Conservation (phyloP, 2,329 filamentous ascomycete species). For the Cladosporium sp. region DNA sequence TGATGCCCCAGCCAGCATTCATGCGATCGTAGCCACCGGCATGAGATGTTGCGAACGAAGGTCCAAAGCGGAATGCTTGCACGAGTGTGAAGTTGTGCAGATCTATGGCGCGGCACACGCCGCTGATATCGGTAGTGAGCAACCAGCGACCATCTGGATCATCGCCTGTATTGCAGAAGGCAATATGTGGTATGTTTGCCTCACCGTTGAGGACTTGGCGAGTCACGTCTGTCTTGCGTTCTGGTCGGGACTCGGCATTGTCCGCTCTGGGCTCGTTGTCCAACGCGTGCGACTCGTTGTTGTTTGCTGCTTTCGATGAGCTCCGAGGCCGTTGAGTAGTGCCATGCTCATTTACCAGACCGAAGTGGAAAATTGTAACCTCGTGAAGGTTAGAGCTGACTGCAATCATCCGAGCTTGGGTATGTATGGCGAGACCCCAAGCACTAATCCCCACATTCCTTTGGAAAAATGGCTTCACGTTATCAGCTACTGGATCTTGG, state of each 20-base stretch:
- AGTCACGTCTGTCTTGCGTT: slow-evolving; percentile 5
- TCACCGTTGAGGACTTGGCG: slow-evolving; percentile 10
- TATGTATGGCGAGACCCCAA: slow-evolving; percentile 85
- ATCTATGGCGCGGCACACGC: slow-evolving; percentile 28
- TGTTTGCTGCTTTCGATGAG: not conserved
- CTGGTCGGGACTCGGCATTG: not conserved
- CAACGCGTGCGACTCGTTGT: not conserved
- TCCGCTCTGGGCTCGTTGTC: not conserved
- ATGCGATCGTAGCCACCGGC: slow-evolving; percentile 23
- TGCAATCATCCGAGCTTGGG: slow-evolving; percentile 76
- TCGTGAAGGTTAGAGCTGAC: slow-evolving; percentile 69
- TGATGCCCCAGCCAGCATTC: slow-evolving; percentile 35
- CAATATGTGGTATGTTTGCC: slow-evolving; percentile 54
- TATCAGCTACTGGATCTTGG: slow-evolving; percentile 28
- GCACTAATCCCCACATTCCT: slow-evolving; percentile 74
- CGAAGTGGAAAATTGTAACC: slow-evolving; percentile 58
- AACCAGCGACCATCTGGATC: slow-evolving; percentile 55
- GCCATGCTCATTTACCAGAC: slow-evolving; percentile 39
- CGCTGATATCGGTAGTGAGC: slow-evolving; percentile 52
- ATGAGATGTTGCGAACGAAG: not conserved
- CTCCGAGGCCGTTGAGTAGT: not conserved
- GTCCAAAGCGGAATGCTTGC: slow-evolving; percentile 25
- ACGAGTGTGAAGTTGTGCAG: slow-evolving; percentile 20
- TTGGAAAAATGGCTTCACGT: slow-evolving; percentile 59
- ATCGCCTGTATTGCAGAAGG: slow-evolving; percentile 55